These are phyloP conservation scores for Pelargonium myrrhifolium DNA, from an alignment of 441 rosid genomes.

Conservation along the genomic window DNA sequence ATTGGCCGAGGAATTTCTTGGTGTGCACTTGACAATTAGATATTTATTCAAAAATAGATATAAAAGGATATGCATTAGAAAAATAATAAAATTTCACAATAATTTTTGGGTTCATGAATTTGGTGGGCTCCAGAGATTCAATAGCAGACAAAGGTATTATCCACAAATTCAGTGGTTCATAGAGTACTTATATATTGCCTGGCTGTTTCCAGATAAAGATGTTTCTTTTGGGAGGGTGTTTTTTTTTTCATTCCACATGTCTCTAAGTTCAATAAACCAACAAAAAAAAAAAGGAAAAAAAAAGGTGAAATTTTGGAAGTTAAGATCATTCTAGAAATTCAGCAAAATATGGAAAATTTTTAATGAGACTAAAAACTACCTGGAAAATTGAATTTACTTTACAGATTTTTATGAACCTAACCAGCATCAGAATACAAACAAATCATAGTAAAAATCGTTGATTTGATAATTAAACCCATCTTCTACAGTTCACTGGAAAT, in stretches of 20 bases:
- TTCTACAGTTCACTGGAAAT: too few relatives aligned
- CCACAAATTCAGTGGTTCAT: constrained; percentile 4
- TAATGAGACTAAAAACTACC: not conserved
- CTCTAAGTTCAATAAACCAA: too few relatives aligned
- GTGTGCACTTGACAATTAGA: not conserved
- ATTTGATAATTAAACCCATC: too few relatives aligned
- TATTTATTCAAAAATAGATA: not conserved
- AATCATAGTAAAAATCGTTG: too few relatives aligned
- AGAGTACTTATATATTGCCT: not conserved
- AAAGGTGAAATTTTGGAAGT: too few relatives aligned
- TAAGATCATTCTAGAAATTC: not conserved
- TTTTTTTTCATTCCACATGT: too few relatives aligned
- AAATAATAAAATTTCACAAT: not conserved
- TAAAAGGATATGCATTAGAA: not conserved
- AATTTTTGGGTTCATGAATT: not conserved
- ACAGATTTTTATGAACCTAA: not conserved
- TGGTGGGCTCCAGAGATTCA: constrained; percentile 1
- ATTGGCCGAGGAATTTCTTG: not conserved
- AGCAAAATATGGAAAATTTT: not conserved
- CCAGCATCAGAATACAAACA: too few relatives aligned
- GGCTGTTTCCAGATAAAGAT: not conserved
- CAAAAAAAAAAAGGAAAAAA: too few relatives aligned
- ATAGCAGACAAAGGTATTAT: constrained; percentile 1
- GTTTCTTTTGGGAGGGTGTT: too few relatives aligned
- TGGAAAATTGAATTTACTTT: not conserved